phyloP scores from a whole-genome alignment of 495 filamentous ascomycete species.

The Aspergillus sclerotioniger region DNA sequence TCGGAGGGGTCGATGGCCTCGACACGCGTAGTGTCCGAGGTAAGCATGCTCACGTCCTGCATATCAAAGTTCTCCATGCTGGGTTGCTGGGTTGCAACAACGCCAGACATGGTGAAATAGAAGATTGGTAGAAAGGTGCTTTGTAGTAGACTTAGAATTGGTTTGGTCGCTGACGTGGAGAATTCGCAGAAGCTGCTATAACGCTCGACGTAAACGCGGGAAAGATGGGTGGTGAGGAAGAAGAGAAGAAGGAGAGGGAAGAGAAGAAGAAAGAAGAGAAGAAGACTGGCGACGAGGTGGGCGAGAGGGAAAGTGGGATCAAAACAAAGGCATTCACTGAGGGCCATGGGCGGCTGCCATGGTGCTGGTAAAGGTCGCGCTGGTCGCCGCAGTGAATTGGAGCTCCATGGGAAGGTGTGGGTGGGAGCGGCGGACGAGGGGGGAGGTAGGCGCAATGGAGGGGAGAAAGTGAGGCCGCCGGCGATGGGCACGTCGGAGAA shows the following conservation, averaged over 20 bases:
- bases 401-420: conserved; percentile 12
- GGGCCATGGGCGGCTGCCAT: conserved; percentile 16
- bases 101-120: conserved; percentile 13
- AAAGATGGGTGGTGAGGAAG: not conserved
- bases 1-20: not conserved
- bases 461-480: not conserved
- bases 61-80: conserved; percentile 18
- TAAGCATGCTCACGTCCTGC: conserved; percentile 15
- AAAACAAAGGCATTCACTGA: conserved; percentile 17
- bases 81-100: conserved; percentile 5
- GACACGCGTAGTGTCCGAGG: not conserved
- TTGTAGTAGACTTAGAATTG: not conserved
- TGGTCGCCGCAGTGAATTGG: conserved; percentile 8
- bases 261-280: conserved; percentile 7
- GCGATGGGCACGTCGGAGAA: not conserved
- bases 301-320: conserved; percentile 8
- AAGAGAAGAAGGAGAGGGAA: conserved; percentile 4
- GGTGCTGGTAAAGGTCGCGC: conserved; percentile 8
- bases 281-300: conserved; percentile 8
- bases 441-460: not conserved
- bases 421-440: conserved; percentile 2
- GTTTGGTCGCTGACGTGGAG: not conserved
- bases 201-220: not conserved
- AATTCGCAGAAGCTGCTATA: not conserved
- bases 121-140: not conserved